A percentile compares a stretch with the other conserved stretches of the same genome.
These are phyloP conservation scores for Pichia thaimueangensis DNA, from an alignment of 805 yeast genomes.

Conservation along the genomic window DNA sequence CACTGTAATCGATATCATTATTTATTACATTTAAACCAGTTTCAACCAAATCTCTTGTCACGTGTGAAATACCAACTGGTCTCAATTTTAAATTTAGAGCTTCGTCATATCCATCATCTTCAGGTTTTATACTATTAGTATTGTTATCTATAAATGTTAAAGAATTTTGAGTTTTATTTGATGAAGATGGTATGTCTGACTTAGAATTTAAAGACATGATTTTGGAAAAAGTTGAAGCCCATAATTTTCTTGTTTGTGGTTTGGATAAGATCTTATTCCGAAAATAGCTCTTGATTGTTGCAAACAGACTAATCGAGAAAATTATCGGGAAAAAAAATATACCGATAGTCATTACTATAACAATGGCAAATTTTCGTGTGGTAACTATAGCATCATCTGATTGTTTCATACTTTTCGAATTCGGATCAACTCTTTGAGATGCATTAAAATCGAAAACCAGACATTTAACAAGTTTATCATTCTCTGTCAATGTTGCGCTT, in stretches of 20 bases:
- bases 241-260: slow-evolving; percentile 13
- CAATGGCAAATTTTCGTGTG: not conserved
- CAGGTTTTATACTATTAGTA: too few species aligned
- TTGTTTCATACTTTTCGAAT: not conserved
- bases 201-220: not conserved
- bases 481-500: slow-evolving; percentile 31
- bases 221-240: slow-evolving; percentile 1
- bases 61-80: slow-evolving; percentile 16
- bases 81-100: slow-evolving; percentile 2
- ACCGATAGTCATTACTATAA: slow-evolving; percentile 1
- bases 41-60: slow-evolving; percentile 27
- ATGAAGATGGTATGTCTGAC: not conserved
- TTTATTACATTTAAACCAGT: slow-evolving; percentile 17
- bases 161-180: not conserved
- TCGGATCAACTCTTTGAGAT: slow-evolving; percentile 17
- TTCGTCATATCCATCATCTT: slow-evolving; percentile 4
- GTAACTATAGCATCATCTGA: not conserved
- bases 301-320: slow-evolving; percentile 21
- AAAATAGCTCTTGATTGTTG: slow-evolving; percentile 21
- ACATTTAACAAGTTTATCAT: slow-evolving; percentile 31
- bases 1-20: not conserved
- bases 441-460: slow-evolving; percentile 45
- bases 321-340: slow-evolving; percentile 22
- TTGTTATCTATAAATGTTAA: not conserved
- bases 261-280: slow-evolving; percentile 12